Evolutionary conservation across 108 stramenopile species (phyloP).

Genomic region (Cyclostephanos tholiformis): DNA sequence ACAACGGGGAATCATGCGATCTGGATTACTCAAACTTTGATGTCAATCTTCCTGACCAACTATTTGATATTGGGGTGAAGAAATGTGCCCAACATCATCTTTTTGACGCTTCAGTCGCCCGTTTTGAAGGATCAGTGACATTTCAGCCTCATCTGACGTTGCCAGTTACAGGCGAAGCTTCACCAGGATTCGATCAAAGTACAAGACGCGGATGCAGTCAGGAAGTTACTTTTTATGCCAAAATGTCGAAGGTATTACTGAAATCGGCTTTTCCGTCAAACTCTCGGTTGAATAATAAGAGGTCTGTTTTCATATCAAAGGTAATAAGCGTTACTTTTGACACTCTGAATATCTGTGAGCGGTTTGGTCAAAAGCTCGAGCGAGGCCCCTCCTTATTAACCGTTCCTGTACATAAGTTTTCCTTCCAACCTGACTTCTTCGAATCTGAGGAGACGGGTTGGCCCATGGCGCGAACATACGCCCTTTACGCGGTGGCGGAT

Average conservation of each 20-base stretch:
- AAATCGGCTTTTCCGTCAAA: conserved; percentile 11
- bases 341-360: conserved; percentile 29
- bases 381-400: conserved; percentile 16
- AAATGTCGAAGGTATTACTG: conserved; percentile 1
- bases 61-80: conserved; percentile 27
- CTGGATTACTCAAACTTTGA: conserved; percentile 2
- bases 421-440: conserved; percentile 7
- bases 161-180: conserved; percentile 15
- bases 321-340: conserved; percentile 17
- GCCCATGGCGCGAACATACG: conserved; percentile 32
- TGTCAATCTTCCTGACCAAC: conserved; percentile 12
- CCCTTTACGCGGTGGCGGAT: background rate
- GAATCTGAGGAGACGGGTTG: conserved; percentile 1
- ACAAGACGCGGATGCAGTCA: background rate
- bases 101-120: conserved; percentile 17
- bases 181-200: background rate
- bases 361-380: conserved; percentile 4
- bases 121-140: conserved; percentile 40
- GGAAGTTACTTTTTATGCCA: conserved; percentile 25
- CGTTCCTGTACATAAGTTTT: conserved; percentile 31
- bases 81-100: conserved; percentile 11
- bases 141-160: conserved; percentile 41
- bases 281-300: background rate
- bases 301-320: conserved; percentile 24
- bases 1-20: background rate